A percentile compares a stretch with the other conserved stretches of the same genome.
phyloP scores from a whole-genome alignment of 805 yeast species.

The Metschnikowia kofuensis region DNA sequence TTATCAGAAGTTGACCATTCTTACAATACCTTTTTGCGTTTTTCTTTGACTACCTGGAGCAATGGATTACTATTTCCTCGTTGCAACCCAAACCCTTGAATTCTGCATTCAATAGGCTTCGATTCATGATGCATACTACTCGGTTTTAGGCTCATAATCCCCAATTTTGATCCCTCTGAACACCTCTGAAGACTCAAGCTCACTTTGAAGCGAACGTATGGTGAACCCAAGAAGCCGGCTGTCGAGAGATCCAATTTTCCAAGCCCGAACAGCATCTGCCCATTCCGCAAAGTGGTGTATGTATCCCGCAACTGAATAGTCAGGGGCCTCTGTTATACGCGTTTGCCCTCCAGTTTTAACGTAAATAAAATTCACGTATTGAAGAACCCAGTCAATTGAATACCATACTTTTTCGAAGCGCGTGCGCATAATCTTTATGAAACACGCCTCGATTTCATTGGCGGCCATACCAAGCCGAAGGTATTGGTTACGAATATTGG shows the following conservation, averaged over 20 bases:
- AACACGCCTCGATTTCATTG: slow-evolving; percentile 1
- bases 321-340: background rate
- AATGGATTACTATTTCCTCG: too few relatives aligned
- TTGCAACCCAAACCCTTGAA: too few relatives aligned
- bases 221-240: slow-evolving; percentile 1
- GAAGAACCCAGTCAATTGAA: slow-evolving; percentile 9
- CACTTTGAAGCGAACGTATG: slow-evolving; percentile 3
- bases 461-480: background rate
- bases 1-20: too few relatives aligned
- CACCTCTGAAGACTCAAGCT: slow-evolving; percentile 7
- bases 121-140: background rate
- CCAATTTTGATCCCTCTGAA: background rate
- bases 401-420: slow-evolving; percentile 10
- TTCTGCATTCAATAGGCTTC: too few relatives aligned
- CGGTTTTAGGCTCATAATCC: background rate
- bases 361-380: slow-evolving; percentile 6
- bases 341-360: background rate
- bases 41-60: too few relatives aligned
- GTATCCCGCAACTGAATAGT: slow-evolving; percentile 4
- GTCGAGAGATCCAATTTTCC: slow-evolving; percentile 7
- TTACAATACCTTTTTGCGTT: too few relatives aligned
- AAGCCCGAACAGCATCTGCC: slow-evolving; percentile 3
- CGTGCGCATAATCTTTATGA: slow-evolving; percentile 5
- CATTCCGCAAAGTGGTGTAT: slow-evolving; percentile 5
- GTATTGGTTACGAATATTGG: slow-evolving; percentile 2